Evolutionary conservation across 331 rosid species (phyloP), one percentile per base, ranked within the genome.

Genomic region (Malus hybrid): DNA sequence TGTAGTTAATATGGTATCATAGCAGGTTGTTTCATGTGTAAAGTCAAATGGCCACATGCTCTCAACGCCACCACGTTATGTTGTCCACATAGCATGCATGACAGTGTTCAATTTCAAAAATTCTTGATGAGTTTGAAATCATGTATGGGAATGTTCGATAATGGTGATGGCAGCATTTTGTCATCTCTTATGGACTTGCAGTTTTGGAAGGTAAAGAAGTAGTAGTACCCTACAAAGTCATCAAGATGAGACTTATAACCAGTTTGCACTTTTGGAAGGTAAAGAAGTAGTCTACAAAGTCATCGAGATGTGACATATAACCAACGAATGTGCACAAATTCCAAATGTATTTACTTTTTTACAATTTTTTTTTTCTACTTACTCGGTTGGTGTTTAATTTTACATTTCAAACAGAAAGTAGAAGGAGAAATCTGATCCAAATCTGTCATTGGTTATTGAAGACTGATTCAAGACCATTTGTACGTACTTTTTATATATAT

Each of bases 11-110:
- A 33, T 33, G 36, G 0, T 36, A 36, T 36, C 3, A 36, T 2
- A 36, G 44, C 1, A 36, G 11, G 44, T 36, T 36, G 1, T 36
- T 1, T 2, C 11, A 36, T 2, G 11, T 36, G 0, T 36, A 0
- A 36, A 36, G 11, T 36, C 11, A 36, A 36, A 36, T 1, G 1
- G 44, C 0, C 44, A 36, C 11, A 36, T 0, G 1, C 0, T 0
- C 1, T 36, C 1, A 0, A 36, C 3, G 11, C 11, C 44, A 36
- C 3, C 11, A 0, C 1, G 1, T 36, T 8, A 0, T 36, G 44
- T 8, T 36, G 44, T 36, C 44, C 44, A 42, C 13, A 0, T 42
- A 42, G 46, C 46, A 42, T 62, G 36, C 67, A 28, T 62, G 36
- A 62, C 36, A 28, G 1, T 62, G 67, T 28, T 6, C 19, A 62